phyloP scores from a whole-genome alignment of 139 green algal genomes.

The Chlorella ohadii region DNA sequence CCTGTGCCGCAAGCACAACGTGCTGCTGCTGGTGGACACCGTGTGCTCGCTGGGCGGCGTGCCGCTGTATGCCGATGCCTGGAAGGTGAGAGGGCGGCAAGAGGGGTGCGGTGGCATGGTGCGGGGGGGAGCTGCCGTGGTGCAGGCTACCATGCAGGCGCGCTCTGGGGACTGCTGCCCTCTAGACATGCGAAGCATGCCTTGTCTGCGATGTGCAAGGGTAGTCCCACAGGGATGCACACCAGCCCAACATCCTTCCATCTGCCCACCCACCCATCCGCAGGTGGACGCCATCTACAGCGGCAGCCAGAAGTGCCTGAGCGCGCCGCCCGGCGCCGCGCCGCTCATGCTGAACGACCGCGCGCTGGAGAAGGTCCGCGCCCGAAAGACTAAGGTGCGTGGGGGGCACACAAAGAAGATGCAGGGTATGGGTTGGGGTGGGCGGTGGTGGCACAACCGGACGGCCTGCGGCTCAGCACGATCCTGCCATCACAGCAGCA shows the following conservation, averaged over 20 bases:
- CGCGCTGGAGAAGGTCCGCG: slow-evolving; percentile 80
- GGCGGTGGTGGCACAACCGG: no score
- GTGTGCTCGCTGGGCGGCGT: slow-evolving; percentile 90
- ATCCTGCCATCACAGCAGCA: no score
- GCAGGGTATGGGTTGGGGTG: no score
- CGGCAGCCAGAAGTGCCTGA: slow-evolving; percentile 92
- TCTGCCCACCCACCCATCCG: not conserved
- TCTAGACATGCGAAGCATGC: no score
- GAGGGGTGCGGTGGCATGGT: not conserved
- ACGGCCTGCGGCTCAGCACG: no score
- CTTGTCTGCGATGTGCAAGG: no score
- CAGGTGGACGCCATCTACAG: slow-evolving; percentile 88
- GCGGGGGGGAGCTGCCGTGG: not conserved
- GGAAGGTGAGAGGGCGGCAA: slow-evolving; percentile 39
- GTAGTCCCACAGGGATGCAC: no score
- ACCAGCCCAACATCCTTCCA: no score
- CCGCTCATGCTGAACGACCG: slow-evolving; percentile 80
- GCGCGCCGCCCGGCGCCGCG: slow-evolving; percentile 76
- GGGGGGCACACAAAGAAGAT: no score
- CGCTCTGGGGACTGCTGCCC: no score
- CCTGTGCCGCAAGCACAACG: slow-evolving; percentile 78
- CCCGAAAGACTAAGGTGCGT: slow-evolving; percentile 76
- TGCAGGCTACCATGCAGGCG: not conserved
- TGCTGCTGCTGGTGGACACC: slow-evolving; percentile 94
- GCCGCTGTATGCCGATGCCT: slow-evolving; percentile 72